Conservation (phyloP, 352 stramenopile genomes). For the Phytophthora hibernalis region DNA sequence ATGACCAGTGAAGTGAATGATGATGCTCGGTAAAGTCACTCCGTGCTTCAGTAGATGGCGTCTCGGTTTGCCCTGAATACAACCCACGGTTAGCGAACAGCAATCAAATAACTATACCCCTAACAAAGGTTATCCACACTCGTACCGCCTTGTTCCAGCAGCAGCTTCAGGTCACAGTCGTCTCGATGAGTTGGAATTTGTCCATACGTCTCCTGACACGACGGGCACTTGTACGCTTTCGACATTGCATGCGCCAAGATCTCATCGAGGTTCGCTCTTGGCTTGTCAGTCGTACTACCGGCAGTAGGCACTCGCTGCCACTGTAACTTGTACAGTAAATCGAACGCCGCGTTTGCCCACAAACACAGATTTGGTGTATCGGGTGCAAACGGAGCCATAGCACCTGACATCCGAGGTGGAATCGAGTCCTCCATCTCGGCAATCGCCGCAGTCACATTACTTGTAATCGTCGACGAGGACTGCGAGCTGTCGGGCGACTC, state of each 20-base stretch:
- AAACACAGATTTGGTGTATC: conserved; percentile 59
- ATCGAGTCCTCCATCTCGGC: conserved; percentile 41
- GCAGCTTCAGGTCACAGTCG: conserved; percentile 68
- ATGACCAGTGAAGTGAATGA: conserved; percentile 22
- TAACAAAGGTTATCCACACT: neutral
- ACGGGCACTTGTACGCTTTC: conserved; percentile 55
- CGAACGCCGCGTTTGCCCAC: conserved; percentile 80
- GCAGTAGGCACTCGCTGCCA: conserved; percentile 50
- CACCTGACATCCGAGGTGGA: conserved; percentile 9
- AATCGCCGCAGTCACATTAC: conserved; percentile 32
- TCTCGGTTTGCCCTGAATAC: conserved; percentile 23
- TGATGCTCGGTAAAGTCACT: conserved; percentile 2
- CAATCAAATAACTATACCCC: neutral
- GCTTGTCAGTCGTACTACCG: conserved; percentile 7
- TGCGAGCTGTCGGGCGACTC: conserved; percentile 22
- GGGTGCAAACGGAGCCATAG: conserved; percentile 50
- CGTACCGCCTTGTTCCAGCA: conserved; percentile 61
- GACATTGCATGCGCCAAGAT: conserved; percentile 42
- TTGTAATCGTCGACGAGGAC: conserved; percentile 21
- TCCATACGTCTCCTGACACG: conserved; percentile 57
- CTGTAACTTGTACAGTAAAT: conserved; percentile 73
- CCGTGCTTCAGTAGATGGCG: neutral
- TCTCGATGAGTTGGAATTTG: conserved; percentile 46
- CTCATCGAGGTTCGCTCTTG: conserved; percentile 38
- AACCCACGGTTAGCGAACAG: neutral